phyloP scores from a whole-genome alignment of 441 rosid genomes.

The Pelargonium cotyledonis region DNA sequence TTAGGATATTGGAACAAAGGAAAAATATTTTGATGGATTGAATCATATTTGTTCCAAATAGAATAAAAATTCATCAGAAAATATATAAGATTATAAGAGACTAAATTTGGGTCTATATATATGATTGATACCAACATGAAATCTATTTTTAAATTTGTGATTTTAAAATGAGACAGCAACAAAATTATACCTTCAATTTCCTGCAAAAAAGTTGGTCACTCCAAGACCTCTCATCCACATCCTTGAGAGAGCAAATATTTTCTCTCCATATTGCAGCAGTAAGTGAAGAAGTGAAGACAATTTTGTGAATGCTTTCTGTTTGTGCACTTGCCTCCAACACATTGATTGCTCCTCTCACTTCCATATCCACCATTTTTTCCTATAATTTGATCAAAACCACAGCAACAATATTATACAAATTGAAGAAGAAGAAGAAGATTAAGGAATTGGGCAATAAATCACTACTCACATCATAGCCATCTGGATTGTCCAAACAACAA shows the following conservation, averaged over 20 bases:
- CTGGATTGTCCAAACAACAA: conserved; percentile 60
- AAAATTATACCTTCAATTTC: conserved; percentile 47
- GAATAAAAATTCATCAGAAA: no score
- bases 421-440: background rate
- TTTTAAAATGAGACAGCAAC: no score
- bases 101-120: no score
- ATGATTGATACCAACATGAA: no score
- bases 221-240: conserved; percentile 83
- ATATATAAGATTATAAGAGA: no score
- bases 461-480: conserved; percentile 59
- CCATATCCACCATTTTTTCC: conserved; percentile 59
- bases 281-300: conserved; percentile 66
- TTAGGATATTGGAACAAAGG: no score
- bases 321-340: conserved; percentile 88
- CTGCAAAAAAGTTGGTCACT: conserved; percentile 66
- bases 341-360: conserved; percentile 79
- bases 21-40: no score
- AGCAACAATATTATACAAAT: background rate
- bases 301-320: conserved; percentile 48
- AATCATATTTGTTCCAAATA: no score
- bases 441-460: background rate
- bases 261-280: conserved; percentile 86
- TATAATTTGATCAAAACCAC: conserved; percentile 16
- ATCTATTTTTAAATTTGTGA: no score
- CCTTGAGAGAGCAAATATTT: conserved; percentile 42